Conservation (phyloP, 371 early-diverging fungal genomes). For the Zychaea mexicana region DNA sequence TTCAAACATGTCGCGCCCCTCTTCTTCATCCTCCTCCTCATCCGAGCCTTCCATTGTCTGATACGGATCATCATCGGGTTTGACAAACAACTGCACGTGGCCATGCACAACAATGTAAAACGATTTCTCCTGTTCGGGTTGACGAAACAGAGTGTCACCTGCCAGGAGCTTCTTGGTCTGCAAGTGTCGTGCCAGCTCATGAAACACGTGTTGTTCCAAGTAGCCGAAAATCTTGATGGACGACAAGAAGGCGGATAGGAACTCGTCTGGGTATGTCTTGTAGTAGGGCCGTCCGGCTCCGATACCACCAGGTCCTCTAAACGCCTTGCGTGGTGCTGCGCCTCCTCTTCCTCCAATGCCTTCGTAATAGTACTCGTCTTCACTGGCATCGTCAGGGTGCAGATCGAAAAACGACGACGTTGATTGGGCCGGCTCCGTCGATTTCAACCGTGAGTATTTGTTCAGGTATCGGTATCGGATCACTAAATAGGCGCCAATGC, state of each 20-base stretch:
- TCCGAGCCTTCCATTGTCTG: constrained; percentile 14
- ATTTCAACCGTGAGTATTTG: constrained; percentile 76
- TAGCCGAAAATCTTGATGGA: constrained; percentile 97
- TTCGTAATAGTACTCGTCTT: constrained; percentile 59
- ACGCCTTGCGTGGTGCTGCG: too few species aligned
- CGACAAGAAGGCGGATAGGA: constrained; percentile 81
- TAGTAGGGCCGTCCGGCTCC: too few species aligned
- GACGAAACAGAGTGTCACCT: constrained; percentile 84
- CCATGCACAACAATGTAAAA: constrained; percentile 97
- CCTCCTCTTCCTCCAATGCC: too few species aligned
- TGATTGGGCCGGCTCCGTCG: constrained; percentile 51
- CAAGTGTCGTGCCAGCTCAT: constrained; percentile 87
- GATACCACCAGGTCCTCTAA: too few species aligned
- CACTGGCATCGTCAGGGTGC: constrained; percentile 72
- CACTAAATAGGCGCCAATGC: constrained; percentile 53
- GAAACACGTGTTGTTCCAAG: constrained; percentile 94
- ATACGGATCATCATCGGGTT: constrained; percentile 36
- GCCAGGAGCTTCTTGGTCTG: constrained; percentile 85
- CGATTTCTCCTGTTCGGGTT: constrained; percentile 72
- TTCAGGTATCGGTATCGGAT: constrained; percentile 77
- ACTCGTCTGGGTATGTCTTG: constrained; percentile 85
- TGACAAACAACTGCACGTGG: constrained; percentile 81
- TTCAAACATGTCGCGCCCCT: constrained; percentile 35
- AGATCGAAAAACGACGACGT: constrained; percentile 74
- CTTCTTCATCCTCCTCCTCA: constrained; percentile 26